A percentile compares a stretch with the other conserved stretches of the same genome.
Evolutionary conservation across 306 rosid species (phyloP).

Genomic region (Rosa rugosa): DNA sequence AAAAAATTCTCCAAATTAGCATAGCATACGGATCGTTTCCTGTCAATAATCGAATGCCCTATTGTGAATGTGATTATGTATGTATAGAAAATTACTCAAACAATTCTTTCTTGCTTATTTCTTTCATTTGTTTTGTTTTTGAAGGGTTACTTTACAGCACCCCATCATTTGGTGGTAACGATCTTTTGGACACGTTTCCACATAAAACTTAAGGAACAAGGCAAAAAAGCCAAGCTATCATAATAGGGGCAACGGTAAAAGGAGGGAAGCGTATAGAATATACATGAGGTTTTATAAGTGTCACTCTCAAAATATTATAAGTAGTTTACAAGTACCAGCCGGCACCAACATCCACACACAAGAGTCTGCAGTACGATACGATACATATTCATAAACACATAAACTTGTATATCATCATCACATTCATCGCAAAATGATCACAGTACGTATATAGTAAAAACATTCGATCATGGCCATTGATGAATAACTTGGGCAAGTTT

Average conservation of each 20-base stretch:
- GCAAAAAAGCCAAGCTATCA: constrained; percentile 8
- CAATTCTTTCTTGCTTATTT: background rate
- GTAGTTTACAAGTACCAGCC: background rate
- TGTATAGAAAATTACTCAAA: too few species aligned
- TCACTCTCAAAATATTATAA: background rate
- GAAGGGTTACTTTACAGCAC: background rate
- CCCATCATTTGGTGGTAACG: background rate
- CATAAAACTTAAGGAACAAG: background rate
- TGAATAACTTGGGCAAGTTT: background rate
- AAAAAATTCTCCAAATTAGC: background rate
- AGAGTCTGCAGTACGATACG: constrained; percentile 5
- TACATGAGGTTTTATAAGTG: background rate
- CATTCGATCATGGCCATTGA: background rate
- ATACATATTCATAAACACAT: background rate
- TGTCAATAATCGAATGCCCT: too few species aligned
- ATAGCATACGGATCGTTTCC: background rate
- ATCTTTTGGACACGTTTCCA: background rate
- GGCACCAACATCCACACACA: constrained; percentile 1
- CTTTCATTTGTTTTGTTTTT: background rate
- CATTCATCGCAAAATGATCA: background rate
- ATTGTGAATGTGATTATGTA: too few species aligned
- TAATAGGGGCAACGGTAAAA: background rate
- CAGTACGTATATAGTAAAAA: background rate
- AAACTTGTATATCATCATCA: background rate
- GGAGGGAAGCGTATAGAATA: too few species aligned